Evolutionary conservation across 2,329 filamentous ascomycete genomes (phyloP), one percentile per base, ranked within the genome.

Genomic region (Chaetomium sp.): DNA sequence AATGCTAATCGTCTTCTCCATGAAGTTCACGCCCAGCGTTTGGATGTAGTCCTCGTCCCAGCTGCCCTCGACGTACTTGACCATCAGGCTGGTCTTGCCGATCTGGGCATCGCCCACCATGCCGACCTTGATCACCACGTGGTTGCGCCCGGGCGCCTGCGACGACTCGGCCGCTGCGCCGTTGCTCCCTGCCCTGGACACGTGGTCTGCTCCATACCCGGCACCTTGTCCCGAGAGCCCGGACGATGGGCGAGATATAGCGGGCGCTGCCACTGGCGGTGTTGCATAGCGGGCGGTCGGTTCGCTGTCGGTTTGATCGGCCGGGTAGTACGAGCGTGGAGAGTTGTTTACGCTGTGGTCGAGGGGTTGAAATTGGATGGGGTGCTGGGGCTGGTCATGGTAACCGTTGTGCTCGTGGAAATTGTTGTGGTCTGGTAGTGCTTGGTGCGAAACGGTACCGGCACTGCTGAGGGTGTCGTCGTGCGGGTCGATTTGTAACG

Each of bases 41-140:
- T 99, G 94, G 68, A 99, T 99, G 73, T 99, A 99, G 71, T 99
- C 94, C 75, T 99, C 94, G 72, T 99, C 94, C 91, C 94, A 99
- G 73, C 91, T 96, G 58, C 94, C 94, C 75, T 99, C 94, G 54
- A 99, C 94, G 69, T 99, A 99, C 73, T 99, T 99, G 68, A 99
- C 94, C 94, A 99, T 99, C 69, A 99, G 75, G 62, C 91, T 96
- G 14, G 94, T 99, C 81, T 99, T 99, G 69, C 94, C 94, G 65
- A 99, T 99, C 74, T 99, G 94, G 56, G 94, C 94, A 75, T 99
- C 94, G 47, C 94, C 94, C 46, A 99, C 94, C 94, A 99, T 99
- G 68, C 94, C 94, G 51, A 99, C 94, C 75, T 99, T 99, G 79
- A 99, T 97, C 55, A 99, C 94, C 40, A 99, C 94, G 66, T 85